Conservation (phyloP, 495 filamentous ascomycete genomes). For the Hyaloscypha variabilis region DNA sequence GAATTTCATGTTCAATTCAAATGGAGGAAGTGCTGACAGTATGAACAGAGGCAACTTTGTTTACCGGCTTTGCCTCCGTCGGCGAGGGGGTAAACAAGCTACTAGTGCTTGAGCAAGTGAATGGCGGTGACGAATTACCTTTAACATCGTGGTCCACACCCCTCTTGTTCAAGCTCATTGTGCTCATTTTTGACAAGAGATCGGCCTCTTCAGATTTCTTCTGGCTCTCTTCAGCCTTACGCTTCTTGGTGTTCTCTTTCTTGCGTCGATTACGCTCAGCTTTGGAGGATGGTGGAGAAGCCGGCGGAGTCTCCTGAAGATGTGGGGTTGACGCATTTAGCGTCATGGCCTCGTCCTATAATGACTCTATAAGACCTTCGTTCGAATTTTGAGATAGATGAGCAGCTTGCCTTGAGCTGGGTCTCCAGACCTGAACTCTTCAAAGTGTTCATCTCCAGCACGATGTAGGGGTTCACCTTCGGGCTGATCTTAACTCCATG, state of each 20-base stretch:
- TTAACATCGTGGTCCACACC: background rate
- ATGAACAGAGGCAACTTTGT: background rate
- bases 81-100: background rate
- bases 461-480: background rate
- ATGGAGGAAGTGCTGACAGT: background rate
- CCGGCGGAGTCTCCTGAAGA: background rate
- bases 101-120: too few species aligned
- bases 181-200: background rate
- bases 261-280: background rate
- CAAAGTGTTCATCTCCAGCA: background rate
- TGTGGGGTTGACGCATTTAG: background rate
- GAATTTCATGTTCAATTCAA: background rate
- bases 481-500: background rate
- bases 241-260: background rate
- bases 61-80: background rate
- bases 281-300: background rate
- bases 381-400: background rate
- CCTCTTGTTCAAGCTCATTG: background rate
- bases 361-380: background rate
- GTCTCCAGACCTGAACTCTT: background rate
- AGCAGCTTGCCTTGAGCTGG: background rate
- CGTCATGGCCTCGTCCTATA: background rate
- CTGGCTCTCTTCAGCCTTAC: background rate
- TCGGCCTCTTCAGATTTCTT: background rate
- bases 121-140: background rate